Percentiles rank a stretch among this genome's conserved stretches.
Conservation (phyloP, 805 yeast species). For the Ogataea dorogensis region DNA sequence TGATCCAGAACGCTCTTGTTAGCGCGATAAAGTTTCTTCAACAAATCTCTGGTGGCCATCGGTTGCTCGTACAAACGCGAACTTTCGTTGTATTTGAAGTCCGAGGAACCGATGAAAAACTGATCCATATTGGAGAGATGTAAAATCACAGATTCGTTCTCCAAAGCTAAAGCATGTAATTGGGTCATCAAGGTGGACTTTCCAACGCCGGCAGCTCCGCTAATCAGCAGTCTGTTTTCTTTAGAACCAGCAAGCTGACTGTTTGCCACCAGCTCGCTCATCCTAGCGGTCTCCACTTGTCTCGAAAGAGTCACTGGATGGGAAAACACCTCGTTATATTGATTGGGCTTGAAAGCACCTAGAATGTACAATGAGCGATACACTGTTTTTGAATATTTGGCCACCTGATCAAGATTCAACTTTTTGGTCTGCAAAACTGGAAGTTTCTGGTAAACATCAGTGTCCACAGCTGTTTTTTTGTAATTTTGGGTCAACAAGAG, state of each 20-base stretch:
- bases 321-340: constrained; percentile 63
- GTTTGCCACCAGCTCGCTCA: constrained; percentile 39
- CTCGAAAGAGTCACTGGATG: constrained; percentile 61
- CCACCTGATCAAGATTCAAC: constrained; percentile 30
- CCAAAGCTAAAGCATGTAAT: constrained; percentile 51
- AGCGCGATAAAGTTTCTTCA: constrained; percentile 48
- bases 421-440: constrained; percentile 18
- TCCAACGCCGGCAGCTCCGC: constrained; percentile 77
- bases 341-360: constrained; percentile 67
- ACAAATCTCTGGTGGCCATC: constrained; percentile 62
- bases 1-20: constrained; percentile 42
- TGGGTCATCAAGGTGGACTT: constrained; percentile 74
- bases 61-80: constrained; percentile 67
- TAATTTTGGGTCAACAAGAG: constrained; percentile 25
- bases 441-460: constrained; percentile 19
- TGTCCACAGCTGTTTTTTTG: constrained; percentile 25
- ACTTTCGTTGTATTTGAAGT: constrained; percentile 55
- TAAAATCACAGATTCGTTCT: constrained; percentile 46
- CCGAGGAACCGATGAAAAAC: constrained; percentile 70
- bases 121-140: constrained; percentile 62
- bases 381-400: constrained; percentile 41
- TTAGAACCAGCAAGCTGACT: constrained; percentile 34
- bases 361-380: constrained; percentile 46
- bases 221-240: constrained; percentile 51
- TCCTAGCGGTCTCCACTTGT: constrained; percentile 41